A percentile compares a stretch with the other conserved stretches of the same genome.
phyloP scores from a whole-genome alignment of 495 filamentous ascomycete species.

The Hypoxylon rickii region DNA sequence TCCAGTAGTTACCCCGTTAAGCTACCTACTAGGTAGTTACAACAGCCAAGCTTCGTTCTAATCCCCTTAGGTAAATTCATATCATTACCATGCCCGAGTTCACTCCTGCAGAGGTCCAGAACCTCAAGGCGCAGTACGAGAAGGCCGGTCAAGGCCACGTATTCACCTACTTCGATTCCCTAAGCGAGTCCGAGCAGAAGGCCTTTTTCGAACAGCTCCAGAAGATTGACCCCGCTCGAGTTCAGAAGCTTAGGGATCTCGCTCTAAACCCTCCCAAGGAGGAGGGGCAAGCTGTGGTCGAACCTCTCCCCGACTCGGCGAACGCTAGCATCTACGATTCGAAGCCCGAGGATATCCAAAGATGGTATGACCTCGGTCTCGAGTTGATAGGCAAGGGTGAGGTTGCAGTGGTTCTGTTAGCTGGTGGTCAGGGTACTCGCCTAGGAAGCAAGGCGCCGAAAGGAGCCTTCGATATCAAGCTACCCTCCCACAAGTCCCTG shows the following conservation, averaged over 20 bases:
- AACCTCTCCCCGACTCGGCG: constrained; percentile 88
- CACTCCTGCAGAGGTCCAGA: constrained; percentile 69
- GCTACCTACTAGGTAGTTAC: too few species aligned
- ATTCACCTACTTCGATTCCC: constrained; percentile 84
- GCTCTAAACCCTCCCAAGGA: constrained; percentile 77
- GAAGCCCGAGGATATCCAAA: constrained; percentile 73
- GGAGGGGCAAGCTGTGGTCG: constrained; percentile 63
- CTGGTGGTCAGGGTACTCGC: constrained; percentile 93
- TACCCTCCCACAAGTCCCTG: constrained; percentile 88
- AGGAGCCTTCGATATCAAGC: constrained; percentile 93
- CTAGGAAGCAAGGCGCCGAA: constrained; percentile 95
- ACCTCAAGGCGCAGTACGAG: constrained; percentile 77
- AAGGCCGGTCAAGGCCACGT: constrained; percentile 86
- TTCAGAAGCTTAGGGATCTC: constrained; percentile 81
- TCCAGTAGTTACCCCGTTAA: too few species aligned
- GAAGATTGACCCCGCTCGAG: constrained; percentile 76
- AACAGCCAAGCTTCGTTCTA: too few species aligned
- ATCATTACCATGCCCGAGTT: constrained; percentile 58
- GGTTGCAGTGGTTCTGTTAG: constrained; percentile 95
- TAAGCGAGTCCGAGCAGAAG: constrained; percentile 72
- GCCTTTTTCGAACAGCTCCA: constrained; percentile 80
- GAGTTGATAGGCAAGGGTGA: constrained; percentile 85
- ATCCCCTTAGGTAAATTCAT: neutral
- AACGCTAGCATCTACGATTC: constrained; percentile 93
- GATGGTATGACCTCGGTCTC: constrained; percentile 85